These are phyloP conservation scores for Pseudodiploospora longispora DNA, from an alignment of 2,329 filamentous ascomycete genomes.

Conservation along the genomic window DNA sequence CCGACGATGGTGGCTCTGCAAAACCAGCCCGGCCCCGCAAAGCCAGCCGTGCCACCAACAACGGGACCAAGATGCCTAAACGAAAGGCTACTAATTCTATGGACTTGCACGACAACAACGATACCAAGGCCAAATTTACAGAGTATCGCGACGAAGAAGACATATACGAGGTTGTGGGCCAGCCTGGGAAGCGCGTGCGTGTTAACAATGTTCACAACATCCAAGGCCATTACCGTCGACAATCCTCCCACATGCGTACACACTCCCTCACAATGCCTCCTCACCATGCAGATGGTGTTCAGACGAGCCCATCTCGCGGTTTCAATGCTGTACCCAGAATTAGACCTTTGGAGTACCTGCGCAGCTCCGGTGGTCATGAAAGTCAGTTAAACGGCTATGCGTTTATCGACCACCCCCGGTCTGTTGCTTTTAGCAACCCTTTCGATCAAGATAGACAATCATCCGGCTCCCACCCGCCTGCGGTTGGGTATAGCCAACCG, in stretches of 20 bases:
- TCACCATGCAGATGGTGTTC: conserved; percentile 2
- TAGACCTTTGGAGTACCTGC: conserved; percentile 13
- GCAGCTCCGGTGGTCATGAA: not conserved
- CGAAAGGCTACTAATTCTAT: conserved; percentile 14
- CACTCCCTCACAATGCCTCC: conserved; percentile 5
- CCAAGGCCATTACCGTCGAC: not conserved
- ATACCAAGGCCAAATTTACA: not conserved
- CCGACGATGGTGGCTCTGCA: conserved; percentile 16
- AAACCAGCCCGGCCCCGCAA: conserved; percentile 16
- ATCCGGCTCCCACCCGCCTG: not conserved
- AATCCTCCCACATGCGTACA: not conserved
- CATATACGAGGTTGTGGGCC: conserved; percentile 1
- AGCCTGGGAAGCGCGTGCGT: conserved; percentile 17
- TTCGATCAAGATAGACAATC: conserved; percentile 1
- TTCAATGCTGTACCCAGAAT: conserved; percentile 16
- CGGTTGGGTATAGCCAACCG: not conserved
- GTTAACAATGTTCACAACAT: conserved; percentile 4
- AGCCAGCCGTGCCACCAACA: conserved; percentile 10
- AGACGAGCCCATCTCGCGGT: not conserved
- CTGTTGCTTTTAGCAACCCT: not conserved
- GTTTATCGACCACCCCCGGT: not conserved
- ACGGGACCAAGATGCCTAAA: conserved; percentile 14
- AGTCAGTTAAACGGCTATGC: too few relatives aligned
- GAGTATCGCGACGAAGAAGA: not conserved
- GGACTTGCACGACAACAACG: conserved; percentile 1